Evolutionary conservation across 2,329 filamentous ascomycete genomes (phyloP), one percentile per base, ranked within the genome.

Genomic region (Claviceps pazoutovae): DNA sequence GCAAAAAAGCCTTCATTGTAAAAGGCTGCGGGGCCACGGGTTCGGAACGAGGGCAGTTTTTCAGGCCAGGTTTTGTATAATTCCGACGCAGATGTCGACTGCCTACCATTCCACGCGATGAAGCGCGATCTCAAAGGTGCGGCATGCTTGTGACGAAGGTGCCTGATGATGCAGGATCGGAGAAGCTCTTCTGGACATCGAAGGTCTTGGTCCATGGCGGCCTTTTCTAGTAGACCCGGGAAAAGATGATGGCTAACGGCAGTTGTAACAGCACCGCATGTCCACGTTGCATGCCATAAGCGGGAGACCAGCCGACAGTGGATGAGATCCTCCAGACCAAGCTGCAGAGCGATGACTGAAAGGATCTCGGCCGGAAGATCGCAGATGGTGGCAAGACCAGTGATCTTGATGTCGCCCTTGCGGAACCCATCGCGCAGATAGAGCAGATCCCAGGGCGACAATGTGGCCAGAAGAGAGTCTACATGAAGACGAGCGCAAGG

Each of bases 281-380:
- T 57, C 62, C 63, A 65, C 6, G 50, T 23, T 1, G 39, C 21
- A 6, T 53, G 52, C 64, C 64, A 67, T n/a, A 51, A 51, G 13
- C 43, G 59, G 9, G 55, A 65, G 1, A 64, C 64, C 5, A 53
- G 23, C 14, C 36, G 55, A 48, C 63, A 66, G 38, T 43, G 52
- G 49, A 60, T 44, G 23, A 62, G 53, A 26, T 66, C 64, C 5
- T 59, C 48, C 5, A 64, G 43, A 0, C 51, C 46, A 14, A 67
- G 56, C 14, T 59, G 50, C 0, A 51, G 50, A 13, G 58, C 51
- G 21, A 66, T 53, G 5, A 51, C 14, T 13, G 56, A 60, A 13
- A 66, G 38, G 9, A 67, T 46, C 47, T 67, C 65, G 4, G 48
- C 46, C 1, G 65, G 63, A 0, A 66, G 56, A 37, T 63, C 56